Conservation (phyloP, 139 green algal genomes). For the Nannochloris sp. region DNA sequence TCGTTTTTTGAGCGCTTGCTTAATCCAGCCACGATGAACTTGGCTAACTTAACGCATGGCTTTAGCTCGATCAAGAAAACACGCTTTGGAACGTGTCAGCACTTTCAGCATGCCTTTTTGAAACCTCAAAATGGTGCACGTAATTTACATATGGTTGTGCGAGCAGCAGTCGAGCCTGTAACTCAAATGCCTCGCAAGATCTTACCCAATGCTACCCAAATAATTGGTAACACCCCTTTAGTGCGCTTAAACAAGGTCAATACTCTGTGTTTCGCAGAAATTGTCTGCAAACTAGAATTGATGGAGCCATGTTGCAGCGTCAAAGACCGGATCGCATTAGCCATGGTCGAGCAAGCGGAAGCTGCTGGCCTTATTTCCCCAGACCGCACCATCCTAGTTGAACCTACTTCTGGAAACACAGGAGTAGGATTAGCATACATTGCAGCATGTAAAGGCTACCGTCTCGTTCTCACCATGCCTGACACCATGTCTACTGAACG, state of each 20-base stretch:
- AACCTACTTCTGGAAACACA: slow-evolving; percentile 92
- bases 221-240: slow-evolving; percentile 77
- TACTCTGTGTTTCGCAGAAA: slow-evolving; percentile 52
- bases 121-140: too few species aligned
- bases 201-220: slow-evolving; percentile 35
- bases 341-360: slow-evolving; percentile 77
- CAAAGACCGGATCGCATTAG: slow-evolving; percentile 76
- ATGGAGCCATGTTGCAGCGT: slow-evolving; percentile 90
- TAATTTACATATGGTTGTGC: too few species aligned
- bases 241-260: slow-evolving; percentile 83
- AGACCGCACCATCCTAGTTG: slow-evolving; percentile 64
- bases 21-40: too few species aligned
- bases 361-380: slow-evolving; percentile 68
- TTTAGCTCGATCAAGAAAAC: neutral
- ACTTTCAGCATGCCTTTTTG: too few species aligned
- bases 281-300: slow-evolving; percentile 89
- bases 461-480: slow-evolving; percentile 94
- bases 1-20: too few species aligned
- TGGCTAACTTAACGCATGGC: too few species aligned
- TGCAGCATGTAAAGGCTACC: slow-evolving; percentile 90
- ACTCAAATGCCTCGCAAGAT: slow-evolving; percentile 11
- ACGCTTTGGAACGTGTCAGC: too few species aligned
- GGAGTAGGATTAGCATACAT: slow-evolving; percentile 86
- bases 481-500: slow-evolving; percentile 94
- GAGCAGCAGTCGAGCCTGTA: neutral